Evolutionary conservation across 2,329 filamentous ascomycete genomes (phyloP).

Genomic region (Neoscytalidium dimidiatum): DNA sequence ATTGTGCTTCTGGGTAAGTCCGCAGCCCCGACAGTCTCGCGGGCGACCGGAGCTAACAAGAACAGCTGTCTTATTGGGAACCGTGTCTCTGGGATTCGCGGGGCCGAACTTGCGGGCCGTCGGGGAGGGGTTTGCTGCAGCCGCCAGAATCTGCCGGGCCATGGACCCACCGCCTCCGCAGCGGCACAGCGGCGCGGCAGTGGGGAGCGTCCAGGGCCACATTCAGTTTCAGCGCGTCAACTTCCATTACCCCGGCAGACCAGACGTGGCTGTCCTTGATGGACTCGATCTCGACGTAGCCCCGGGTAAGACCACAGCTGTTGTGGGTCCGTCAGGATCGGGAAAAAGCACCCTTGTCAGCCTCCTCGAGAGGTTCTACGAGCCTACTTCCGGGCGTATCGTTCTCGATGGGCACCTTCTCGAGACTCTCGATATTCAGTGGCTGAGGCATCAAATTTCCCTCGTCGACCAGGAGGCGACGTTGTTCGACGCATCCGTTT

Average conservation of each 20-base stretch:
- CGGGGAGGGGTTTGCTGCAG: slow-evolving; percentile 77
- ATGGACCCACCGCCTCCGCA: slow-evolving; percentile 49
- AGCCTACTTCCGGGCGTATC: slow-evolving; percentile 79
- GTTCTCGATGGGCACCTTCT: slow-evolving; percentile 82
- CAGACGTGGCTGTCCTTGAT: slow-evolving; percentile 86
- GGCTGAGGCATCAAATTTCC: slow-evolving; percentile 89
- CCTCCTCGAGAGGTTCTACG: slow-evolving; percentile 90
- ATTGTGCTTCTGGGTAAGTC: slow-evolving; percentile 61
- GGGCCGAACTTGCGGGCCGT: slow-evolving; percentile 82
- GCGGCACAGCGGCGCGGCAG: neutral
- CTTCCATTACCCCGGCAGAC: slow-evolving; percentile 92
- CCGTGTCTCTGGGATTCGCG: slow-evolving; percentile 26
- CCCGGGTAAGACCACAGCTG: slow-evolving; percentile 86
- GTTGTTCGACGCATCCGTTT: slow-evolving; percentile 87
- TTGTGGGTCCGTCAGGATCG: slow-evolving; percentile 91
- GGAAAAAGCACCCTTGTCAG: slow-evolving; percentile 96
- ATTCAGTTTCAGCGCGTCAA: slow-evolving; percentile 82
- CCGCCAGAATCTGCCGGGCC: slow-evolving; percentile 87
- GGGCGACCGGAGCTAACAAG: neutral
- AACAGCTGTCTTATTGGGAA: neutral
- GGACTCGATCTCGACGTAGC: slow-evolving; percentile 78
- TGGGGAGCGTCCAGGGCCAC: neutral
- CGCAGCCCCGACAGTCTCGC: too few relatives aligned
- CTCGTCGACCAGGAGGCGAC: slow-evolving; percentile 92
- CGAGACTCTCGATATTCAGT: slow-evolving; percentile 77